These are phyloP conservation scores for Batrachochytrium dendrobatidis DNA, from an alignment of 371 early-diverging fungal species.

Conservation along the genomic window DNA sequence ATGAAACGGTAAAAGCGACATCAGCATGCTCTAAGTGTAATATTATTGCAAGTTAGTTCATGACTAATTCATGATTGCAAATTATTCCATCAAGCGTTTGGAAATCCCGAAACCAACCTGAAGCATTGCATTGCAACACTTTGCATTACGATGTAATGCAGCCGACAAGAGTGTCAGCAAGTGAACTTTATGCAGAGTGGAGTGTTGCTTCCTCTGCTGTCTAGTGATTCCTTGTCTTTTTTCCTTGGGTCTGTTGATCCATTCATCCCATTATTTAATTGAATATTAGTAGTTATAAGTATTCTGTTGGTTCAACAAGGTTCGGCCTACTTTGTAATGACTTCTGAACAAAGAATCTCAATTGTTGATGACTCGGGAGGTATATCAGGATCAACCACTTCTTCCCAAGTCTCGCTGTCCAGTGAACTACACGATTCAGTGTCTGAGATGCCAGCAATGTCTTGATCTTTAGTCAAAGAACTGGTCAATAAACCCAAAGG, in stretches of 20 bases:
- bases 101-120: constrained; percentile 10
- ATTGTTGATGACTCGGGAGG: too few species aligned
- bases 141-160: constrained; percentile 29
- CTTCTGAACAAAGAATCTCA: too few species aligned
- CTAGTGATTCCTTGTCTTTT: background rate
- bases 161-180: background rate
- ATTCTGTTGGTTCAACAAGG: too few species aligned
- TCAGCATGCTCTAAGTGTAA: constrained; percentile 19
- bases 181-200: background rate
- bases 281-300: too few species aligned
- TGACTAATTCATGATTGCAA: background rate
- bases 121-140: constrained; percentile 36
- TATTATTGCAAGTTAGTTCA: constrained; percentile 5
- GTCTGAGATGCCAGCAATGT: too few species aligned
- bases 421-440: too few species aligned
- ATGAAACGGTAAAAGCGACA: constrained; percentile 40
- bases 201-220: background rate
- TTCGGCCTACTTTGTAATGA: too few species aligned
- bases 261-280: too few species aligned
- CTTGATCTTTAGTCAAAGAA: too few species aligned
- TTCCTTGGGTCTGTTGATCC: background rate
- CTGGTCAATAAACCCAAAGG: too few species aligned
- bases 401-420: too few species aligned
- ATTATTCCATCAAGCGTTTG: background rate
- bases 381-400: too few species aligned